Conservation (phyloP, 805 yeast species). For the Lipomyces mesembrius region DNA sequence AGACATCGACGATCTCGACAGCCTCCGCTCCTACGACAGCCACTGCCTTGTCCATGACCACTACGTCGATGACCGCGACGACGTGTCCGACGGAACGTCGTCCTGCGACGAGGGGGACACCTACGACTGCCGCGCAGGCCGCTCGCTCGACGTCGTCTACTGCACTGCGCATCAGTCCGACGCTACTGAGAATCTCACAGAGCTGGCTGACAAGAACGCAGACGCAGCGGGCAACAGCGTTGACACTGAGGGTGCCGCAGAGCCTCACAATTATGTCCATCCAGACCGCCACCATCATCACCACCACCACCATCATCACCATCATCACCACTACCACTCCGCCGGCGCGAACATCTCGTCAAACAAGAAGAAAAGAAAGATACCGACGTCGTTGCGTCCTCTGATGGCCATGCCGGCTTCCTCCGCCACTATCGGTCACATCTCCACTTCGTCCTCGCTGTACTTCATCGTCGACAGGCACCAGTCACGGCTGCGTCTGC, state of each 20-base stretch:
- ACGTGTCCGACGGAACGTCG: neutral
- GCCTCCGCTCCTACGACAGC: neutral
- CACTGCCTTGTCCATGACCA: constrained; percentile 6
- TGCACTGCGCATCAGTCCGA: constrained; percentile 1
- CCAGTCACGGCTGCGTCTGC: neutral
- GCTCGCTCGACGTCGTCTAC: constrained; percentile 7
- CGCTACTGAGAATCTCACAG: neutral
- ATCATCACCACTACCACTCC: constrained; percentile 11
- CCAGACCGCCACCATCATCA: constrained; percentile 8
- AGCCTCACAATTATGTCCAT: constrained; percentile 9
- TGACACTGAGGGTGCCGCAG: neutral
- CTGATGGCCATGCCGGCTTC: constrained; percentile 9
- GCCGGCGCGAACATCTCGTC: constrained; percentile 4
- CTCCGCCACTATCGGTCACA: neutral
- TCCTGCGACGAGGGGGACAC: neutral
- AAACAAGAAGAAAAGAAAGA: constrained; percentile 33
- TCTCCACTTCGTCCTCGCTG: constrained; percentile 10
- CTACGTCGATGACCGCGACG: constrained; percentile 11
- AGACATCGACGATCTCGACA: constrained; percentile 13
- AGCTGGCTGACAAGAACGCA: neutral
- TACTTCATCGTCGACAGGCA: constrained; percentile 5
- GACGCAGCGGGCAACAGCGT: constrained; percentile 1
- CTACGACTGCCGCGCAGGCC: neutral
- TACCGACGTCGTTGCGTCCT: constrained; percentile 24
- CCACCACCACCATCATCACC: constrained; percentile 18